These are phyloP conservation scores for Lasiosphaeria ovina DNA, from an alignment of 495 filamentous ascomycete genomes.

Conservation along the genomic window DNA sequence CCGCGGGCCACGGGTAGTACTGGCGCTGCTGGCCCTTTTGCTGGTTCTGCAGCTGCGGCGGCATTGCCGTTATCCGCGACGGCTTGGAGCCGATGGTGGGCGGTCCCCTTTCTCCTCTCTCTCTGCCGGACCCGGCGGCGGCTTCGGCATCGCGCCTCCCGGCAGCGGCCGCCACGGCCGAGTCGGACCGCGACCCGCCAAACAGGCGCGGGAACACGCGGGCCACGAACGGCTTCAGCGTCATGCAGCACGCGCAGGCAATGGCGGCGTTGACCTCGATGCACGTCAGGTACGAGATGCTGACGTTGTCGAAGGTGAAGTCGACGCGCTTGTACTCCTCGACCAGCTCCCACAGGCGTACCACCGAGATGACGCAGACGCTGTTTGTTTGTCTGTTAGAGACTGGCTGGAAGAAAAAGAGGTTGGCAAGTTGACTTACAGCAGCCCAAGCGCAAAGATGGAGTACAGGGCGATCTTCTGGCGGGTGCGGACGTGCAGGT, in stretches of 20 bases:
- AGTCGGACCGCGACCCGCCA: conserved; percentile 4
- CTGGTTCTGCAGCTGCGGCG: background rate
- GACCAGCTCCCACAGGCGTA: conserved; percentile 30
- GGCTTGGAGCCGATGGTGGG: conserved; percentile 18
- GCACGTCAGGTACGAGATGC: conserved; percentile 29
- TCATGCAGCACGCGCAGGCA: conserved; percentile 35
- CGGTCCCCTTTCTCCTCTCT: conserved; percentile 3
- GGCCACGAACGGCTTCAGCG: conserved; percentile 27
- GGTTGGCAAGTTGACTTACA: conserved; percentile 12
- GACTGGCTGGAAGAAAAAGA: background rate
- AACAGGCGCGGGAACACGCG: conserved; percentile 20
- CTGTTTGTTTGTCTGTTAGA: background rate
- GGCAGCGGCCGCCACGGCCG: background rate
- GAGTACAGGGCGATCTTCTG: conserved; percentile 25
- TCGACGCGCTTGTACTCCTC: conserved; percentile 15
- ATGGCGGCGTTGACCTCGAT: conserved; percentile 38
- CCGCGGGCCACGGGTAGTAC: background rate
- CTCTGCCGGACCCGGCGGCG: background rate
- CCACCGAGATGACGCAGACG: conserved; percentile 29
- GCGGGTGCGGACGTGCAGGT: conserved; percentile 21
- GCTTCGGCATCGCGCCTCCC: background rate
- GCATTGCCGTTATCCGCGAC: conserved; percentile 1
- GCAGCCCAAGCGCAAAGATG: conserved; percentile 23
- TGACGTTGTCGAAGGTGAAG: conserved; percentile 27
- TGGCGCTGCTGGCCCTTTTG: background rate